phyloP scores from a whole-genome alignment of 2,329 filamentous ascomycete genomes.

The Aciculosporium take region DNA sequence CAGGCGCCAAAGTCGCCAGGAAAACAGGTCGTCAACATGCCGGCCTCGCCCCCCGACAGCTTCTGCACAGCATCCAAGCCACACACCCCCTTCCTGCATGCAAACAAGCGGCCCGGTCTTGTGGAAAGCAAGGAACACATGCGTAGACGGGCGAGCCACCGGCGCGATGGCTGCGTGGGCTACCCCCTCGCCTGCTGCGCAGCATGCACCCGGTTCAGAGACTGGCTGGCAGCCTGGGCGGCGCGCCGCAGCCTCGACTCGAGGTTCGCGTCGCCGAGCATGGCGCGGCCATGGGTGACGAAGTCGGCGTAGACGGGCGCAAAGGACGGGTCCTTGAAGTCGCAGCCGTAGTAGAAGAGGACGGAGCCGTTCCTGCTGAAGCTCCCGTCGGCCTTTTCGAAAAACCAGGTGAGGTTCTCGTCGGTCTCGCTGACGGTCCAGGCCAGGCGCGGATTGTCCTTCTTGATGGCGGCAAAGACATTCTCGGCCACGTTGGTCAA shows the following conservation, averaged over 20 bases:
- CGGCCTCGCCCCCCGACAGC: no score
- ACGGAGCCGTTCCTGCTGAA: slow-evolving; percentile 75
- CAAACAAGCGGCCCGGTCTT: no score
- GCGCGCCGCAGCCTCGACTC: slow-evolving; percentile 73
- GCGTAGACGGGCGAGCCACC: no score
- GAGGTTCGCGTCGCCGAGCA: slow-evolving; percentile 81
- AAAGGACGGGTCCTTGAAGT: slow-evolving; percentile 60
- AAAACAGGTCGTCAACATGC: no score
- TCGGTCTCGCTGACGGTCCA: slow-evolving; percentile 97
- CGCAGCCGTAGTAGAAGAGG: slow-evolving; percentile 91
- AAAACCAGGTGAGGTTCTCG: slow-evolving; percentile 96
- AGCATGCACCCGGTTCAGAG: slow-evolving; percentile 16
- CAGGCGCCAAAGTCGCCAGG: no score
- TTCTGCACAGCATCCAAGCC: no score
- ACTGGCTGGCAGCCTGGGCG: slow-evolving; percentile 51
- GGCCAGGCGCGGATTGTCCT: slow-evolving; percentile 77
- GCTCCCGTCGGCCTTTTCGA: slow-evolving; percentile 90
- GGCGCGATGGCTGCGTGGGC: no score
- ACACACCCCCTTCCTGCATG: no score
- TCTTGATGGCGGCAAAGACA: slow-evolving; percentile 84
- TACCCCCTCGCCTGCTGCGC: slow-evolving; percentile 12
- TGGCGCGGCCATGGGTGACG: slow-evolving; percentile 63
- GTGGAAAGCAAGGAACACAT: no score
- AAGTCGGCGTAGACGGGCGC: slow-evolving; percentile 76
- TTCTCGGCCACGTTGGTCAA: slow-evolving; percentile 90